Percentiles rank a stretch among this genome's conserved stretches.
phyloP scores from a whole-genome alignment of 768 basidiomycete genomes.

The Heimioporus sp. region DNA sequence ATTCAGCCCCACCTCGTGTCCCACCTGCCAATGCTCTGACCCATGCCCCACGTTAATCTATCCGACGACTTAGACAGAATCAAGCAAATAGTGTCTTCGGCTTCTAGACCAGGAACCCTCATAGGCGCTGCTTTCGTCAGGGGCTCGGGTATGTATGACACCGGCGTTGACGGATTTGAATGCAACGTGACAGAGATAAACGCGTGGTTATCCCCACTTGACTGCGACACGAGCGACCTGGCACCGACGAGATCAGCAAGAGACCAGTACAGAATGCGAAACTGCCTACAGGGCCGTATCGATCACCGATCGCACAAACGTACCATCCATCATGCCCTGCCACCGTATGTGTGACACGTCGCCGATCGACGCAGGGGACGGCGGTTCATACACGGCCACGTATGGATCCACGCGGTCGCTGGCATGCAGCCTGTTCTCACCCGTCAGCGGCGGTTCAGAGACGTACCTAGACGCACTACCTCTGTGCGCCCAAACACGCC shows the following conservation, averaged over 20 bases:
- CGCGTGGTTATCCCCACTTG: slow-evolving; percentile 3
- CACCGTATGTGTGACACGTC: slow-evolving; percentile 55
- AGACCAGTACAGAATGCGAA: too few relatives aligned
- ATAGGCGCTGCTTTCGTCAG: slow-evolving; percentile 28
- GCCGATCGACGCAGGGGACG: slow-evolving; percentile 43
- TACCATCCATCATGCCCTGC: slow-evolving; percentile 53
- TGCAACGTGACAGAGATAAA: slow-evolving; percentile 22
- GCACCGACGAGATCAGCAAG: too few relatives aligned
- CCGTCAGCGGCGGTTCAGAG: not conserved
- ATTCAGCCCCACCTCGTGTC: slow-evolving; percentile 40
- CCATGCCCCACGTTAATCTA: slow-evolving; percentile 39
- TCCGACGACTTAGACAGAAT: slow-evolving; percentile 29
- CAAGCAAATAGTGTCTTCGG: slow-evolving; percentile 54
- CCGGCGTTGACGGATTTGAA: slow-evolving; percentile 47
- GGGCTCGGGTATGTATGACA: slow-evolving; percentile 45
- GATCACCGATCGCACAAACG: slow-evolving; percentile 53
- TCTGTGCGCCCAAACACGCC: slow-evolving; percentile 62
- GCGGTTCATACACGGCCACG: slow-evolving; percentile 62
- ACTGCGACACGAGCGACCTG: slow-evolving; percentile 10
- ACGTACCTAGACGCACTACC: slow-evolving; percentile 36
- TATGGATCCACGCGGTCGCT: slow-evolving; percentile 70
- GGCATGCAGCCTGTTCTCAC: slow-evolving; percentile 44
- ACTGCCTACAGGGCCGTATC: slow-evolving; percentile 38
- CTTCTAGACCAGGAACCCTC: slow-evolving; percentile 45
- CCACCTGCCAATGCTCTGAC: slow-evolving; percentile 43